Conservation (phyloP, 495 filamentous ascomycete species). For the Penicillium turbatum region DNA sequence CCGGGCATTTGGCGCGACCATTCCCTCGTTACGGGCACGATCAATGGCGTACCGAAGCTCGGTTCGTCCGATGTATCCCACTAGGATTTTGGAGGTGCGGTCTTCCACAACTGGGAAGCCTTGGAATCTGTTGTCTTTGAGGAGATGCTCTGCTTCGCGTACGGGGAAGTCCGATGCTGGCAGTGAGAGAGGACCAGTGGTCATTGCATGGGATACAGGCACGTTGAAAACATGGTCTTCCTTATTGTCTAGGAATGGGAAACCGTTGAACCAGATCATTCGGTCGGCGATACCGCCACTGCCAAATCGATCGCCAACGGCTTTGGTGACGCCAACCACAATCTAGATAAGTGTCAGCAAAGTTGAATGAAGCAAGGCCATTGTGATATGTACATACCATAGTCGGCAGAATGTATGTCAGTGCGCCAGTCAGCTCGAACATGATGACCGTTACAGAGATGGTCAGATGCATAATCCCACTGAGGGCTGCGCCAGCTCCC, state of each 20-base stretch:
- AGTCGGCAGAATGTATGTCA: constrained; percentile 93
- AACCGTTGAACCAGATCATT: constrained; percentile 99
- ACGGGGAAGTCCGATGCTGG: constrained; percentile 73
- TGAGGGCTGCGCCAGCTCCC: constrained; percentile 90
- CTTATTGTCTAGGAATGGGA: constrained; percentile 96
- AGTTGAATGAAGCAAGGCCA: background rate
- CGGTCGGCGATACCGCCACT: constrained; percentile 96
- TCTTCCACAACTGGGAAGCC: constrained; percentile 93
- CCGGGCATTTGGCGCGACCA: constrained; percentile 60
- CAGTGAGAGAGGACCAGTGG: constrained; percentile 65
- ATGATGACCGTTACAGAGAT: constrained; percentile 97
- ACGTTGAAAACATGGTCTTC: constrained; percentile 98
- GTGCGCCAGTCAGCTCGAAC: constrained; percentile 93
- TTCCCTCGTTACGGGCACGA: constrained; percentile 69
- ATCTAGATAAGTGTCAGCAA: constrained; percentile 51
- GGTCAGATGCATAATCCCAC: constrained; percentile 96
- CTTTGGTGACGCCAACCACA: constrained; percentile 95
- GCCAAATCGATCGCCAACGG: constrained; percentile 83
- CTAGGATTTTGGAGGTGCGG: constrained; percentile 59
- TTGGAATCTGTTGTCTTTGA: constrained; percentile 81
- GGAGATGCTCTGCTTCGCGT: constrained; percentile 65
- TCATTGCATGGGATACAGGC: constrained; percentile 92
- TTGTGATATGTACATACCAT: constrained; percentile 54
- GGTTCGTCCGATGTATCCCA: constrained; percentile 93
- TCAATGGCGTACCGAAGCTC: constrained; percentile 93